Conservation (phyloP, 2,329 filamentous ascomycete genomes). For the Colletotrichum musicola region DNA sequence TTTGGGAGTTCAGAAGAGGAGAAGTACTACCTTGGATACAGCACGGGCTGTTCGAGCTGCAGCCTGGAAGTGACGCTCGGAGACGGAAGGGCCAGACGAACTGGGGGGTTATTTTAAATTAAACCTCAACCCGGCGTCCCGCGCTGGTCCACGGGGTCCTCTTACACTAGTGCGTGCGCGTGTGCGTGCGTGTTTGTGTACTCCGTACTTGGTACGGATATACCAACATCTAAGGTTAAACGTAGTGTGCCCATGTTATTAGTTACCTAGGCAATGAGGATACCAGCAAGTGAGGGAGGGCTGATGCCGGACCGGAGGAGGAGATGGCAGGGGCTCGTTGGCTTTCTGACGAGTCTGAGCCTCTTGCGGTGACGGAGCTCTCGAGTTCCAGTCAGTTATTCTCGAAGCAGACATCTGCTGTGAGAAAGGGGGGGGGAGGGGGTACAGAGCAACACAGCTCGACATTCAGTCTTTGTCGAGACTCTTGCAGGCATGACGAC, state of each 20-base stretch:
- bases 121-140: conserved; percentile 32
- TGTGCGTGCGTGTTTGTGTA: not conserved
- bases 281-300: not conserved
- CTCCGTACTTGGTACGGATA: not conserved
- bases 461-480: too few relatives aligned
- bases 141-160: conserved; percentile 28
- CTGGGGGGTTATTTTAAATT: conserved; percentile 36
- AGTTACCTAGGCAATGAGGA: not conserved
- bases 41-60: conserved; percentile 33
- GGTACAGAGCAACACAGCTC: not conserved
- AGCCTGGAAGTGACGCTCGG: conserved; percentile 38
- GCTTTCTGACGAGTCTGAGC: not conserved
- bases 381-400: too few relatives aligned
- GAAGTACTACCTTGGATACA: conserved; percentile 14
- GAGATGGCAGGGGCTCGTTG: not conserved
- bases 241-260: too few relatives aligned
- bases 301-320: not conserved
- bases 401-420: too few relatives aligned
- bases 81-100: conserved; percentile 36
- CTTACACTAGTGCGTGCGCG: not conserved
- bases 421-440: too few relatives aligned
- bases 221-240: not conserved
- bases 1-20: conserved; percentile 5
- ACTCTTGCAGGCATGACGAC: conserved; percentile 29
- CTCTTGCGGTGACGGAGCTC: not conserved